Percentiles rank a stretch among this genome's conserved stretches.
phyloP scores from a whole-genome alignment of 2,329 filamentous ascomycete genomes.

The Aspergillus novoparasiticus region DNA sequence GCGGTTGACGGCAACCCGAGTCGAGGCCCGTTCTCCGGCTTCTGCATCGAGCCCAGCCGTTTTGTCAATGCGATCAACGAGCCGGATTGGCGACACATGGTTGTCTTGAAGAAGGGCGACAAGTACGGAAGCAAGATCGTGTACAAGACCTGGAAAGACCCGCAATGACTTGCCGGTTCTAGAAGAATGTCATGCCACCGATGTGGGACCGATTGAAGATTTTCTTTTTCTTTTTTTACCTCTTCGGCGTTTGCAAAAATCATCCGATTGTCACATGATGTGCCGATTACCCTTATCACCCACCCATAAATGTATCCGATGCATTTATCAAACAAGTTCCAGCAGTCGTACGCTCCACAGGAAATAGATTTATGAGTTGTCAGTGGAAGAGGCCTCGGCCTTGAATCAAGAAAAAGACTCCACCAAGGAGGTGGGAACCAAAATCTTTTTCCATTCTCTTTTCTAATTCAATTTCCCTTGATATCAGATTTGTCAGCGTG shows the following conservation, averaged over 20 bases:
- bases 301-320: slow-evolving; percentile 14
- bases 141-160: slow-evolving; percentile 82
- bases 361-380: not conserved
- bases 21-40: slow-evolving; percentile 70
- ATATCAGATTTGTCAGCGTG: not conserved
- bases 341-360: not conserved
- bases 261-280: slow-evolving; percentile 10
- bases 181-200: not conserved
- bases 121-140: slow-evolving; percentile 79
- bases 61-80: slow-evolving; percentile 89
- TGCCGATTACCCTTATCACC: slow-evolving; percentile 20
- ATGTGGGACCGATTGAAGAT: not conserved
- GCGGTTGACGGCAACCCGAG: slow-evolving; percentile 61
- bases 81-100: slow-evolving; percentile 76
- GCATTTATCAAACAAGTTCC: not conserved
- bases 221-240: not conserved
- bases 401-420: not conserved
- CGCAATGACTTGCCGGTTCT: not conserved
- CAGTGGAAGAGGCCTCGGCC: not conserved
- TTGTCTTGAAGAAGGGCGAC: slow-evolving; percentile 80
- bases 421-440: not conserved
- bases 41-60: slow-evolving; percentile 89
- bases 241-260: not conserved
- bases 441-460: not conserved
- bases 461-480: not conserved